Base-by-base conservation (phyloP, 2,329 filamentous ascomycete species). In the Chaetothyriales sp. region DNA sequence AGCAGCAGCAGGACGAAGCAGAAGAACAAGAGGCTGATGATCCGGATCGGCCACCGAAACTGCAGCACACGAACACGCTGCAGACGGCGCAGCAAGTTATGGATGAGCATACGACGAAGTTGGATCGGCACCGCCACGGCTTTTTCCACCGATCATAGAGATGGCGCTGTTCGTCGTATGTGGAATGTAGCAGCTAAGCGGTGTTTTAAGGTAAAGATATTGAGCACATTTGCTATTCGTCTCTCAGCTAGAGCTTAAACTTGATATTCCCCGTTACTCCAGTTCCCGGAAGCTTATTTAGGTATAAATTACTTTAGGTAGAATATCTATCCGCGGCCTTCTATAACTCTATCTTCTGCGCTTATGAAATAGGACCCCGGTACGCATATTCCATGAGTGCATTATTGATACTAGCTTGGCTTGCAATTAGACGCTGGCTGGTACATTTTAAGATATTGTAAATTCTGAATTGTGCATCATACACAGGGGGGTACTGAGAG, bases 101-200 rank as follows among this genome's bases (percentile, higher is more conserved):
- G 51, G 51, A 50, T n/a, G 44, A 50, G 37, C 9, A 53, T n/a
- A 53, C 51, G 43, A 53, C 48, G 15, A 50, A 53, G 51, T 33
- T 53, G 48, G 48, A 53, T 18, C 44, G 43, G 29, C 47, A 49
- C 43, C 19, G 6, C 28, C 46, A 25, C 25, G 46, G 46, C 7
- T 47, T 40, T 15, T 13, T 40, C 5, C 33, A 15, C 15, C 33
- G 33, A 40, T 40, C 33, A 40, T 40, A 40, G 33, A 40, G 4
- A 40, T 15, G 33, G 4, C 33, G 4, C 33, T 40, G 33, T 15
- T 40, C 10, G 4, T 33, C 29, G 29, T 13, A 5, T 2, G 29
- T 40, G 15, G 33, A 40, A 5, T 40, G 33, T 15, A 40, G 33
- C 13, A 13, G 10, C 15, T 40, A 15, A 40, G 29, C 33, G 4